phyloP scores from a whole-genome alignment of 108 stramenopile species.

The Nitzschia palea region DNA sequence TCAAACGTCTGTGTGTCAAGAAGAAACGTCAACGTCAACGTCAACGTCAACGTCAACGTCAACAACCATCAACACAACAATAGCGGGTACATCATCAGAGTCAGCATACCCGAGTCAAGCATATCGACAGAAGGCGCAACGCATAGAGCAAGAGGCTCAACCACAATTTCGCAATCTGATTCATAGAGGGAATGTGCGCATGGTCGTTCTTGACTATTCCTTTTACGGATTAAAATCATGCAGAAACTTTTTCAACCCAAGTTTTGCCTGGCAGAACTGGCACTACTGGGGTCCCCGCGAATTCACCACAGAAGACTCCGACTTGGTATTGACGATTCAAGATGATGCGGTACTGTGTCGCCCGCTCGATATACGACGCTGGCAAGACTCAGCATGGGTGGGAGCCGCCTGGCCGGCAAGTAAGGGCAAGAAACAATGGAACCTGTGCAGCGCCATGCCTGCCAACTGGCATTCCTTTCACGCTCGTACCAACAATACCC shows the following conservation, averaged over 20 bases:
- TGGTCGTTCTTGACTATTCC: constrained; percentile 6
- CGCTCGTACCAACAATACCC: background rate
- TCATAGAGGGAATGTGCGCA: constrained; percentile 7
- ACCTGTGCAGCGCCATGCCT: constrained; percentile 2
- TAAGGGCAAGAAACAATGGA: background rate
- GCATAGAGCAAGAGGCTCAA: background rate
- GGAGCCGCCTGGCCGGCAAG: constrained; percentile 9
- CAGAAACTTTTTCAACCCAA: constrained; percentile 24
- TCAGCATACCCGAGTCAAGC: background rate
- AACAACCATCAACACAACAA: background rate
- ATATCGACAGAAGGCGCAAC: background rate
- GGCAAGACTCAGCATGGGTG: constrained; percentile 10
- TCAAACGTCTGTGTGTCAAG: constrained; percentile 7
- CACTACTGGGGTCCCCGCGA: constrained; percentile 20
- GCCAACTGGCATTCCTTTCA: constrained; percentile 11
- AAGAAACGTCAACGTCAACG: background rate
- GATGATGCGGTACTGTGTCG: constrained; percentile 21
- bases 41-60: background rate
- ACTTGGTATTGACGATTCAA: constrained; percentile 16
- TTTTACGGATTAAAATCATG: constrained; percentile 13
- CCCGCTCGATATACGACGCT: background rate
- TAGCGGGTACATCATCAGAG: background rate
- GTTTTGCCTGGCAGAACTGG: constrained; percentile 2
- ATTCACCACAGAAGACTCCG: constrained; percentile 3
- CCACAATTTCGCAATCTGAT: constrained; percentile 1